Conservation (phyloP, 1,139 yeast genomes). For the Tardiomyces blankii region DNA sequence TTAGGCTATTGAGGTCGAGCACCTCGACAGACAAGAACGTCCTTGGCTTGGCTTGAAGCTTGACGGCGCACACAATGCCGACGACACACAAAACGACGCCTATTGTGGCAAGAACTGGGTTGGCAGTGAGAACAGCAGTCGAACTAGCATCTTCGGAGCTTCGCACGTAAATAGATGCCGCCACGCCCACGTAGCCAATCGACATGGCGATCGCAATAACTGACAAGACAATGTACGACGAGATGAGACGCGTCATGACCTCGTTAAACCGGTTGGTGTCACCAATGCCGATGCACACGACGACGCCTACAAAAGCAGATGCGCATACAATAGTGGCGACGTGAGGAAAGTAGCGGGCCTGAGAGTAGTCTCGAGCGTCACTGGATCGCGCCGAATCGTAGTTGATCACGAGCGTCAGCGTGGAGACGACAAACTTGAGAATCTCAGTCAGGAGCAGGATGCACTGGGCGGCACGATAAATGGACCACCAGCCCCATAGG, state of each 20-base stretch:
- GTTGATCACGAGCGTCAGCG: slow-evolving; percentile 10
- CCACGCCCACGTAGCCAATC: slow-evolving; percentile 14
- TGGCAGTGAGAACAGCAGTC: slow-evolving; percentile 13
- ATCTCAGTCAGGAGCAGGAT: slow-evolving; percentile 14
- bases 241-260: slow-evolving; percentile 12
- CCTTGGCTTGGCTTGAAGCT: slow-evolving; percentile 17
- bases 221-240: slow-evolving; percentile 13
- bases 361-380: slow-evolving; percentile 1
- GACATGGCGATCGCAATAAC: slow-evolving; percentile 9
- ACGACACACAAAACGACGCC: slow-evolving; percentile 12
- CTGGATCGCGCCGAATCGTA: not conserved
- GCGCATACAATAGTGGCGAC: slow-evolving; percentile 7
- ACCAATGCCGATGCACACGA: slow-evolving; percentile 13
- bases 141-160: slow-evolving; percentile 3
- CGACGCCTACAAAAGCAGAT: slow-evolving; percentile 18
- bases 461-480: slow-evolving; percentile 16
- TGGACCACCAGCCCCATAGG: slow-evolving; percentile 15
- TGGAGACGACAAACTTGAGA: slow-evolving; percentile 14
- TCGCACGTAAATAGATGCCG: slow-evolving; percentile 8
- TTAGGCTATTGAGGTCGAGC: slow-evolving; percentile 24
- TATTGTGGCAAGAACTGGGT: slow-evolving; percentile 18
- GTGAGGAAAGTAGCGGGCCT: slow-evolving; percentile 3
- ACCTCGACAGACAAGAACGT: slow-evolving; percentile 27
- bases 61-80: slow-evolving; percentile 13
- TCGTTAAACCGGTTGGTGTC: slow-evolving; percentile 18